Evolutionary conservation across 805 yeast species (phyloP).

Genomic region (Komagataella pastoris): DNA sequence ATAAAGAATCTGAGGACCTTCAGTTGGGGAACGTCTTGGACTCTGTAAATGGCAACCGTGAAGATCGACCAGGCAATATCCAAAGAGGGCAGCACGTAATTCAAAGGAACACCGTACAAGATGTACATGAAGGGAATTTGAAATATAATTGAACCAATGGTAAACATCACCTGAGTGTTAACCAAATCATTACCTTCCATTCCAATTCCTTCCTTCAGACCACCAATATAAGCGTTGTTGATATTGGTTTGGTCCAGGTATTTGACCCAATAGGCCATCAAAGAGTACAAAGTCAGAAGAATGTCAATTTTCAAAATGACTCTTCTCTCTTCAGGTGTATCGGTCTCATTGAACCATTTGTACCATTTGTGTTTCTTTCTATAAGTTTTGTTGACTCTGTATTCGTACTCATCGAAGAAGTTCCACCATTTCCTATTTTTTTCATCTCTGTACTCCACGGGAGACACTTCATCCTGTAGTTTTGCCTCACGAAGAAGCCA

Average conservation of each 20-base stretch:
- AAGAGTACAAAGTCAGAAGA: constrained; percentile 14
- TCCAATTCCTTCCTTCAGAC: constrained; percentile 36
- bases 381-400: constrained; percentile 22
- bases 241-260: constrained; percentile 44
- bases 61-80: constrained; percentile 61
- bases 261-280: constrained; percentile 19
- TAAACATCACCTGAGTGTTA: constrained; percentile 43
- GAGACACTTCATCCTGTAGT: neutral
- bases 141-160: constrained; percentile 44
- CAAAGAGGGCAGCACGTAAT: constrained; percentile 34
- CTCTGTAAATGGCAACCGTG: constrained; percentile 42
- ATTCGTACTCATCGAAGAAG: constrained; percentile 46
- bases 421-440: constrained; percentile 35
- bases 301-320: constrained; percentile 19
- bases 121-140: constrained; percentile 51
- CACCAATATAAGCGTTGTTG: constrained; percentile 49
- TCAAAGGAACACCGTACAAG: constrained; percentile 41
- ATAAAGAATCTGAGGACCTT: constrained; percentile 53
- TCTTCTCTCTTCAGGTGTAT: constrained; percentile 17
- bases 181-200: constrained; percentile 52
- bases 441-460: constrained; percentile 31
- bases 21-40: constrained; percentile 33
- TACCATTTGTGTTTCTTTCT: constrained; percentile 16
- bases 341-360: constrained; percentile 16
- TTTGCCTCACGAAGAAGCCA: neutral